Evolutionary conservation across 257 asterid genomes (phyloP), one percentile per base, ranked within the genome.

Genomic region (Solanum pimpinellifolium): DNA sequence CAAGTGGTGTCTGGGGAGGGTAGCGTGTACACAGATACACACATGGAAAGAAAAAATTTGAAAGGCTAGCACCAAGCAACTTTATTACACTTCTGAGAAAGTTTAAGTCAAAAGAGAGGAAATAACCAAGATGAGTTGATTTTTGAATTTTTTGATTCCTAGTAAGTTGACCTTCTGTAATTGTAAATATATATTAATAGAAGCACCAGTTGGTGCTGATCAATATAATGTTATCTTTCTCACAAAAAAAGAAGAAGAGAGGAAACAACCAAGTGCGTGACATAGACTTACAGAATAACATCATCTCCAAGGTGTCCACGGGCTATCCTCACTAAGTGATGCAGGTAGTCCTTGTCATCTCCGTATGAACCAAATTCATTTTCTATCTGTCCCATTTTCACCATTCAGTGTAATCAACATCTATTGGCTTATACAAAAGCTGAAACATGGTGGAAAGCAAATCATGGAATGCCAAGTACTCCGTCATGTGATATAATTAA

Each of bases 311-410:
- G 96, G 92, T 94, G 95, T 62, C 59, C 86, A 84, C 97, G 90
- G 85, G 99, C 97, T 89, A 95, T 91, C 86, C 90, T 89, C 91
- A 94, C 98, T 95, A 97, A 89, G 91, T 91, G 93, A 91, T 93
- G 97, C 84, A 97, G 93, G 95, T 97, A 97, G 33, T 93, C 94
- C 93, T 93, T 93, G 91, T 97, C 99, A 84, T 93, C 93, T 33
- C 98, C 98, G 65, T 92, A 95, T 46, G 99, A 97, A 91, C 99
- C 99, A 90, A 91, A 97, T 92, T 97, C 99, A 88, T 97, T 97
- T 91, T 97, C 99, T 88, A 97, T 93, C 99, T 97, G 96, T 89
- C 87, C 88, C 85, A 85, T 65, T 83, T 47, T 80, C 85, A 29
- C 77, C 88, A 70, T 69, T 91, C 89, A 88, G 91, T 86, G 87